Base-by-base conservation (phyloP, 2,329 filamentous ascomycete genomes). In the Penicillium sp. region DNA sequence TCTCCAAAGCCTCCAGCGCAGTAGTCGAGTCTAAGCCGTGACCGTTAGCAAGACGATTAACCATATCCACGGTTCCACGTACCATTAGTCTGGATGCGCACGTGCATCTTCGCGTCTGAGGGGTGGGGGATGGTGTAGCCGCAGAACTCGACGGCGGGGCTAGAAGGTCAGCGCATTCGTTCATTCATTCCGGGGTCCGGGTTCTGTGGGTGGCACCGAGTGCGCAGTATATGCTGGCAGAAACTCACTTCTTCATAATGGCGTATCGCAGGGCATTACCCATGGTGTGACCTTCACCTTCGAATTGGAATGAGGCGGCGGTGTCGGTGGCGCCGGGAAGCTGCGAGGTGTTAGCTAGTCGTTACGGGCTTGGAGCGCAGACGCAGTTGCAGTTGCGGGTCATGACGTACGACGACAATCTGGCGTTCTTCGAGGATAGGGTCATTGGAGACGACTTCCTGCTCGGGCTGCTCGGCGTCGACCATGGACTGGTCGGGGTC, bases 51-150 rank as follows among this genome's bases (percentile, higher is more conserved):
- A 18, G 18, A 51, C 31, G 16, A 6, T 27, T 8, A 27, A 2
- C 6, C 24, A 8, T 27, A 27, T 27, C 24, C 24, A 6, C 24
- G 24, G 4, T 5, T 27, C 24, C 24, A 75, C 86, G 71, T 79
- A 96, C 93, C 90, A 68, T 94, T 97, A 62, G 93, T 99, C 76
- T 99, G 94, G 59, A 99, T 97, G 67, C 94, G 86, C 58, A 99
- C 80, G 70, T 97, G 96, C 93, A 99, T 96, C 77, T 96, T 94
- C 39, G 87, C 80, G 75, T 99, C 94, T 38, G 92, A 96, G 47
- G 94, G 94, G 76, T 99, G 94, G 29, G 94, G 94, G 57, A 99
- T 97, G 7, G 93, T 90, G 75, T 99, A 99, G 57, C 93, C 94
- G 75, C 94, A 97, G 77, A 99, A 97, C 73, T 99, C 94, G 56